These are phyloP conservation scores for Aureobasidium sp. DNA, from an alignment of 2,329 filamentous ascomycete species.

Conservation along the genomic window DNA sequence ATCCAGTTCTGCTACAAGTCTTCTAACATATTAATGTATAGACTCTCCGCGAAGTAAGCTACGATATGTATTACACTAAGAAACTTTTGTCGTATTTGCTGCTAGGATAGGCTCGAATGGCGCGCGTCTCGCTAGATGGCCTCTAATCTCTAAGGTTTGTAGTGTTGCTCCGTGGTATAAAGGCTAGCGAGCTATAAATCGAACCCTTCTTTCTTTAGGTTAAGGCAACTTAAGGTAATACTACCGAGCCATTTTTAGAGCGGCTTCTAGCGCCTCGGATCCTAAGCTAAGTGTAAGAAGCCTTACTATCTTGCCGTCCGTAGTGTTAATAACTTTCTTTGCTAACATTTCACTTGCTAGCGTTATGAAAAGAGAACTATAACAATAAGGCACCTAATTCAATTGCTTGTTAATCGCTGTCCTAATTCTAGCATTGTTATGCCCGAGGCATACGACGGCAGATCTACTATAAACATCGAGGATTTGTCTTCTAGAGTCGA, in stretches of 20 bases:
- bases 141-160: conserved; percentile 56
- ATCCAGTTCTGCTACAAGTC: conserved; percentile 58
- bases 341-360: conserved; percentile 46
- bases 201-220: conserved; percentile 46
- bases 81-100: conserved; percentile 51
- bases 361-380: conserved; percentile 51
- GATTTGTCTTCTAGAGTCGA: no score
- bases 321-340: conserved; percentile 41
- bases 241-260: conserved; percentile 59
- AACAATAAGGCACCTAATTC: conserved; percentile 50
- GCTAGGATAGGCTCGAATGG: conserved; percentile 54
- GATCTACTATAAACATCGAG: conserved; percentile 68
- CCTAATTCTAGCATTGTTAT: conserved; percentile 53
- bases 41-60: conserved; percentile 47
- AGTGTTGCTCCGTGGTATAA: conserved; percentile 67
- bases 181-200: conserved; percentile 56
- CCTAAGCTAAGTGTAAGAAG: conserved; percentile 48
- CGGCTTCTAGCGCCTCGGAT: conserved; percentile 58
- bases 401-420: conserved; percentile 54
- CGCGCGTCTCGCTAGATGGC: conserved; percentile 51
- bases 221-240: conserved; percentile 50
- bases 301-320: conserved; percentile 44
- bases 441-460: conserved; percentile 63
- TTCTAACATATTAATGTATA: conserved; percentile 50
- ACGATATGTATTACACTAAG: conserved; percentile 59